Evolutionary conservation across 768 basidiomycete species (phyloP).

Genomic region (Lyophyllum atratum): DNA sequence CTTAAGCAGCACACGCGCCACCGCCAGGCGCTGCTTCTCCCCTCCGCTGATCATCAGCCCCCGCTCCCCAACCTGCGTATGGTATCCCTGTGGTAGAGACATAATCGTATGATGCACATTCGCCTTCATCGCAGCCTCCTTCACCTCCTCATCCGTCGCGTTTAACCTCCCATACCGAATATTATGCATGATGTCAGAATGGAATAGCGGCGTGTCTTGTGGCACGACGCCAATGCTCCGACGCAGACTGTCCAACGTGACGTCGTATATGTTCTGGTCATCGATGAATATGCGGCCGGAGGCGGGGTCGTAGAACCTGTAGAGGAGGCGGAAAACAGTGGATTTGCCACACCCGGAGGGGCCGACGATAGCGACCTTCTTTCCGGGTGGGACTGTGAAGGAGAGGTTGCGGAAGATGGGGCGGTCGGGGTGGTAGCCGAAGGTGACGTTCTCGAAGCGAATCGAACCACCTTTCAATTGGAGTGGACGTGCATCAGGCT

Average conservation of each 20-base stretch:
- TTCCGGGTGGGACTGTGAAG: conserved; percentile 93
- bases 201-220: conserved; percentile 97
- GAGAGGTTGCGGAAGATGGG: conserved; percentile 88
- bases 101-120: conserved; percentile 83
- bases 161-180: conserved; percentile 88
- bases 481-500: conserved; percentile 66
- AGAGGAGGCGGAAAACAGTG: conserved; percentile 91
- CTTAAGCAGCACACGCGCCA: conserved; percentile 90
- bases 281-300: conserved; percentile 85
- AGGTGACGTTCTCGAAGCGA: conserved; percentile 88
- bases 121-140: conserved; percentile 80
- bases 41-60: conserved; percentile 99
- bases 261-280: conserved; percentile 78
- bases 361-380: conserved; percentile 96
- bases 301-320: conserved; percentile 89
- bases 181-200: conserved; percentile 94
- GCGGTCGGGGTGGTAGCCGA: conserved; percentile 89
- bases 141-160: conserved; percentile 89
- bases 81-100: conserved; percentile 82
- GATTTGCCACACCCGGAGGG: conserved; percentile 98
- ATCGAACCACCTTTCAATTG: conserved; percentile 81
- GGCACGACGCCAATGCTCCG: conserved; percentile 89
- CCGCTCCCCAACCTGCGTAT: conserved; percentile 92
- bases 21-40: conserved; percentile 96
- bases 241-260: conserved; percentile 75